Evolutionary conservation across 2,329 filamentous ascomycete genomes (phyloP).

Genomic region (Incumbomyces lentus): DNA sequence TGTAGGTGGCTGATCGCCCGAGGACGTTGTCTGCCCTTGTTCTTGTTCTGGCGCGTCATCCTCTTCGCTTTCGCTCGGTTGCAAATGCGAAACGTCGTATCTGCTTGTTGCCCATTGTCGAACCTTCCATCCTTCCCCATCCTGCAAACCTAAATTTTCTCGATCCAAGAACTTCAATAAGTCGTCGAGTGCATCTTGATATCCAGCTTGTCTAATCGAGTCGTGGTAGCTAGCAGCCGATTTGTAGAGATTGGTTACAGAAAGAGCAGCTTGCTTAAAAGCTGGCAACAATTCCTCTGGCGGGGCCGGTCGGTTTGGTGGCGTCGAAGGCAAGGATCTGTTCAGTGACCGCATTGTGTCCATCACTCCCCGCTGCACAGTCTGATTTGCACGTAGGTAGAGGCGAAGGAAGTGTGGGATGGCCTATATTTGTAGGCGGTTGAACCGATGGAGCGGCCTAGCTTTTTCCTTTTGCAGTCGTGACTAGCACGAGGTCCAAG

Average conservation of each 20-base stretch:
- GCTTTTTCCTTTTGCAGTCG: too few species aligned
- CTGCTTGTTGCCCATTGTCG: slow-evolving; percentile 49
- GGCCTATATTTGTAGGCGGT: too few species aligned
- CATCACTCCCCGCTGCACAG: slow-evolving; percentile 30
- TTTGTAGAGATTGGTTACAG: slow-evolving; percentile 94
- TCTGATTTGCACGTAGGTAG: too few species aligned
- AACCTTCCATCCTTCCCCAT: slow-evolving; percentile 64
- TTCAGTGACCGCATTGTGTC: slow-evolving; percentile 56
- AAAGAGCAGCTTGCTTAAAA: slow-evolving; percentile 85
- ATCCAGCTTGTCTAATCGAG: slow-evolving; percentile 67
- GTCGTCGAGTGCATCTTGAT: slow-evolving; percentile 89
- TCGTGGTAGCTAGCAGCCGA: slow-evolving; percentile 69
- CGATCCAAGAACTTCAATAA: slow-evolving; percentile 75
- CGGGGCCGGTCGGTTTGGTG: slow-evolving; percentile 30
- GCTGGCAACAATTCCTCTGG: slow-evolving; percentile 61
- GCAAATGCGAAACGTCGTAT: slow-evolving; percentile 30
- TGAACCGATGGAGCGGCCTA: too few species aligned
- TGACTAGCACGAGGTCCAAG: too few species aligned
- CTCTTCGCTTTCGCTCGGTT: slow-evolving; percentile 29
- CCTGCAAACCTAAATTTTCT: slow-evolving; percentile 64
- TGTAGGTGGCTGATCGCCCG: slow-evolving; percentile 22
- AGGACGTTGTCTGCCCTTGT: slow-evolving; percentile 18
- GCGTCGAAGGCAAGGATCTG: slow-evolving; percentile 48
- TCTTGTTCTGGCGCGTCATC: slow-evolving; percentile 32
- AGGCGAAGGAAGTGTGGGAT: too few species aligned